A percentile compares a stretch with the other conserved stretches of the same genome.
phyloP scores from a whole-genome alignment of 148 eudicot species.

The Fagopyrum tataricum region DNA sequence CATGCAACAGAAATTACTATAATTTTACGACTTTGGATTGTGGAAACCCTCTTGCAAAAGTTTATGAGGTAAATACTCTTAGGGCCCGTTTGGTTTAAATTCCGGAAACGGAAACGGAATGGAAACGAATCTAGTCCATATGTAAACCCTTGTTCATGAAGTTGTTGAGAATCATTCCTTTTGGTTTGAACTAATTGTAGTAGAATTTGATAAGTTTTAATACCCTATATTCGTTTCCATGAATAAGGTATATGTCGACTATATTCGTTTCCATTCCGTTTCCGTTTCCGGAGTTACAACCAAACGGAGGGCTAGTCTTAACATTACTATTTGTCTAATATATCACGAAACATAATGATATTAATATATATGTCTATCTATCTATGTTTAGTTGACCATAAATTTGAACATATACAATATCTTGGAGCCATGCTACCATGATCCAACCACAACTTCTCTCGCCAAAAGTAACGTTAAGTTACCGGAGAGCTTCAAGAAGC shows the following conservation, averaged over 20 bases:
- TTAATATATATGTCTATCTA: neutral
- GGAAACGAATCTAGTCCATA: too few species aligned
- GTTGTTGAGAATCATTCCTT: too few species aligned
- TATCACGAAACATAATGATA: neutral
- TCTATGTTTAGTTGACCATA: constrained; percentile 15
- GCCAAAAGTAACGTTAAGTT: constrained; percentile 23
- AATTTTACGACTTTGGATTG: constrained; percentile 35
- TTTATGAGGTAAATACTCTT: constrained; percentile 30
- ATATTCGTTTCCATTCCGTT: too few species aligned
- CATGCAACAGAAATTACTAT: constrained; percentile 64
- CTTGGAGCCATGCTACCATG: constrained; percentile 90
- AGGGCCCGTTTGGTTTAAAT: too few species aligned
- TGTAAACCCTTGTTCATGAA: too few species aligned
- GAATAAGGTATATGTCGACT: too few species aligned
- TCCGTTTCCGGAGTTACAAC: too few species aligned
- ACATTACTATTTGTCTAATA: neutral
- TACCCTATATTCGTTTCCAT: too few species aligned
- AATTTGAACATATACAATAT: constrained; percentile 71
- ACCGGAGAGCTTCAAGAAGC: constrained; percentile 65
- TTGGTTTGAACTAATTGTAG: too few species aligned
- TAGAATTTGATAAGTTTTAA: too few species aligned
- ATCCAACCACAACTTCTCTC: constrained; percentile 17
- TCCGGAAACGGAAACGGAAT: too few species aligned
- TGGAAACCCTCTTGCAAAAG: constrained; percentile 36
- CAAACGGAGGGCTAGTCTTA: too few species aligned